Evolutionary conservation across 305 asterid genomes (phyloP).

Genomic region (Lippia alba): DNA sequence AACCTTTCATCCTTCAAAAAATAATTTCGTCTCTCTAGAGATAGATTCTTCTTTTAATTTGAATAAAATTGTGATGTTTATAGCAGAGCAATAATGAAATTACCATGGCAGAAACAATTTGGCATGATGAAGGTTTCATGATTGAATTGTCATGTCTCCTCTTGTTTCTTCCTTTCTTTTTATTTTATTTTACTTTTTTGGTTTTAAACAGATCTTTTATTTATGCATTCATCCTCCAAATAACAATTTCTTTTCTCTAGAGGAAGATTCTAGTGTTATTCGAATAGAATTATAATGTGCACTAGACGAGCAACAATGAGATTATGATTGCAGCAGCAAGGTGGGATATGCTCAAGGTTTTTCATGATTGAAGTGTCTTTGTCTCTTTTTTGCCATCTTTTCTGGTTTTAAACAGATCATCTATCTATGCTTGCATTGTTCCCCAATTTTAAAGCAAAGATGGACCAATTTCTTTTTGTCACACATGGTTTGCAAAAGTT

Average conservation of each 20-base stretch:
- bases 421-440: conserved; percentile 21
- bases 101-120: no score
- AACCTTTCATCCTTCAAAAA: conserved; percentile 8
- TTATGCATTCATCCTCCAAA: neutral
- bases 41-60: neutral
- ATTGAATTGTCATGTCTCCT: no score
- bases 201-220: no score
- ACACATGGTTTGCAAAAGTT: conserved; percentile 4
- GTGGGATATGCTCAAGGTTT: conserved; percentile 16
- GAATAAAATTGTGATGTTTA: conserved; percentile 14
- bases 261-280: neutral
- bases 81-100: neutral
- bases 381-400: neutral
- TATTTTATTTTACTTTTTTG: no score
- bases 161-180: no score
- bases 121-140: no score
- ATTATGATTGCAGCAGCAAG: conserved; percentile 4
- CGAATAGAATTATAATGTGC: conserved; percentile 7
- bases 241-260: conserved; percentile 5
- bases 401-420: conserved; percentile 6
- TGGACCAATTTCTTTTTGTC: conserved; percentile 4
- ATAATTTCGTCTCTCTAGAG: conserved; percentile 9
- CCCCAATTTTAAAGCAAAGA: conserved; percentile 7
- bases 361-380: conserved; percentile 25
- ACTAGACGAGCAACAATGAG: neutral